Conservation (phyloP, 2,329 filamentous ascomycete genomes). For the Colletotrichum tabaci region DNA sequence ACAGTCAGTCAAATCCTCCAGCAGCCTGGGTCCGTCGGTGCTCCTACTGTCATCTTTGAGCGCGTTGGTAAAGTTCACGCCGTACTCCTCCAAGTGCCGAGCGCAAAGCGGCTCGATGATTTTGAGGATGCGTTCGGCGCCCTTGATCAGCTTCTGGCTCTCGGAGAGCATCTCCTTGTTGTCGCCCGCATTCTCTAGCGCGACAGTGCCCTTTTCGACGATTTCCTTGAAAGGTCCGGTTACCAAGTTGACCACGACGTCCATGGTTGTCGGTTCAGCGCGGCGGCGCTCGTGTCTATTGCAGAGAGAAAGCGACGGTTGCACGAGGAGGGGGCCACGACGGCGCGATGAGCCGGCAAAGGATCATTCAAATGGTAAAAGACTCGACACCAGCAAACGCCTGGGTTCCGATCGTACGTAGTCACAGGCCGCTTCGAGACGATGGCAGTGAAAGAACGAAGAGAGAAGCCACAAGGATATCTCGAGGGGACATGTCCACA, state of each 20-base stretch:
- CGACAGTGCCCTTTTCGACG: slow-evolving; percentile 64
- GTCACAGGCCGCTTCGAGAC: not conserved
- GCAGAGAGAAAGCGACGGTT: not conserved
- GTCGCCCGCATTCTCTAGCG: slow-evolving; percentile 63
- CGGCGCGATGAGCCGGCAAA: not conserved
- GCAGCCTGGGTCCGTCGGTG: not conserved
- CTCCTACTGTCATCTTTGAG: slow-evolving; percentile 68
- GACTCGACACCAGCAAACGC: not conserved
- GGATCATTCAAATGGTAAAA: not conserved
- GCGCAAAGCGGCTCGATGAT: slow-evolving; percentile 67
- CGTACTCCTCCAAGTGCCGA: slow-evolving; percentile 64
- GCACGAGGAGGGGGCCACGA: not conserved
- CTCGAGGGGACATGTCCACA: not conserved
- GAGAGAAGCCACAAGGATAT: not conserved
- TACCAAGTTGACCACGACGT: slow-evolving; percentile 60
- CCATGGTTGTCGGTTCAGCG: slow-evolving; percentile 50
- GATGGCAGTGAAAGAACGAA: not conserved
- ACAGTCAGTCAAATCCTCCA: slow-evolving; percentile 1
- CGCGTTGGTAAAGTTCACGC: slow-evolving; percentile 63
- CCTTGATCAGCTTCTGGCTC: slow-evolving; percentile 62
- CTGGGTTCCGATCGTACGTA: not conserved
- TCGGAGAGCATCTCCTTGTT: slow-evolving; percentile 65
- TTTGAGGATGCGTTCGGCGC: slow-evolving; percentile 65
- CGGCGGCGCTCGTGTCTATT: not conserved
- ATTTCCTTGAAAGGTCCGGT: slow-evolving; percentile 67